These are phyloP conservation scores for Colletotrichum phormii DNA, from an alignment of 2,329 filamentous ascomycete species.

Conservation along the genomic window DNA sequence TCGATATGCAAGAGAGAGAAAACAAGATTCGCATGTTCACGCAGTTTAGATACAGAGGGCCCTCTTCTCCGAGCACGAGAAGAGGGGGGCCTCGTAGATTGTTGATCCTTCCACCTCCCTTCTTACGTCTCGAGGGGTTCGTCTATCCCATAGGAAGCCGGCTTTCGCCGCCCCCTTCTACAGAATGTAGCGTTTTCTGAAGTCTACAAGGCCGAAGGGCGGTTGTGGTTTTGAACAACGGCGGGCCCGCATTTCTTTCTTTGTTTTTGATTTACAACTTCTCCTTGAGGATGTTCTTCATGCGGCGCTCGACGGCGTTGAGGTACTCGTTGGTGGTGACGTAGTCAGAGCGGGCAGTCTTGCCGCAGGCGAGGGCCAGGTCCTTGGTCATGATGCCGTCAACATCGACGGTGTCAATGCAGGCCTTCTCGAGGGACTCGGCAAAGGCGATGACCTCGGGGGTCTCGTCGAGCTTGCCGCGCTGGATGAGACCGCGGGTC, in stretches of 20 bases:
- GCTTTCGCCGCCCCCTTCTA: neutral
- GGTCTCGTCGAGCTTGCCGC: conserved; percentile 92
- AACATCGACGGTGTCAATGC: conserved; percentile 91
- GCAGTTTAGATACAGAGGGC: conserved; percentile 9
- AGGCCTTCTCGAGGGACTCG: conserved; percentile 91
- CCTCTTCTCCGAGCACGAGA: neutral
- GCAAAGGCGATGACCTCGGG: conserved; percentile 93
- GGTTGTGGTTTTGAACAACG: neutral
- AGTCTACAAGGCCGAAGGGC: neutral
- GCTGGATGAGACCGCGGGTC: conserved; percentile 94
- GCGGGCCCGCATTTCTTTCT: neutral
- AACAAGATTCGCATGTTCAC: conserved; percentile 19
- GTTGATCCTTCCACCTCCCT: neutral
- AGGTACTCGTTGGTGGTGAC: conserved; percentile 95
- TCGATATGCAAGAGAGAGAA: conserved; percentile 9
- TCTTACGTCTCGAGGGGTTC: neutral
- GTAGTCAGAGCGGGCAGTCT: conserved; percentile 84
- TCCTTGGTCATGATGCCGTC: conserved; percentile 99
- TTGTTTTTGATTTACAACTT: conserved; percentile 68
- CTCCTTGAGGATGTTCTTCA: conserved; percentile 83
- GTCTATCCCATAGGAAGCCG: neutral
- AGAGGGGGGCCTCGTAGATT: neutral
- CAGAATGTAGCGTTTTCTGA: neutral
- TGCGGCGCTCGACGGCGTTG: conserved; percentile 88
- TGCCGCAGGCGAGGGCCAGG: conserved; percentile 92